phyloP scores from a whole-genome alignment of 169 alveolate genomes.

The Cryptosporidium felis region DNA sequence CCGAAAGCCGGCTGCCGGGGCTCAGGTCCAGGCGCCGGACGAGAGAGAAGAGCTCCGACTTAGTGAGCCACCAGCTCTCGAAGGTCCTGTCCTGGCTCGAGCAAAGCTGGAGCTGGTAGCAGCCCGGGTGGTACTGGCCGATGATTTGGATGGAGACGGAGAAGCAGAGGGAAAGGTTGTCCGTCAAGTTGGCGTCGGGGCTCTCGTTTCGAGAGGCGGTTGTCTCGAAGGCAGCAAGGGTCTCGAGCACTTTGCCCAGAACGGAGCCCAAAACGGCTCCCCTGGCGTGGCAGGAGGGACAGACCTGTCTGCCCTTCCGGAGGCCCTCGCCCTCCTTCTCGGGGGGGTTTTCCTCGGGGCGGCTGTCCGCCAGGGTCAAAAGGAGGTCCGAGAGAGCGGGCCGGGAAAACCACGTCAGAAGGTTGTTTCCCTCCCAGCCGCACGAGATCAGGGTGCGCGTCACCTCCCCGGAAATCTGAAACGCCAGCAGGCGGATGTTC shows the following conservation, averaged over 20 bases:
- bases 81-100: neutral
- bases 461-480: constrained; percentile 15
- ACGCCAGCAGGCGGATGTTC: constrained; percentile 15
- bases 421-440: constrained; percentile 15
- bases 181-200: neutral
- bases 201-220: neutral
- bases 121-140: constrained; percentile 25
- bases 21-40: too few relatives aligned
- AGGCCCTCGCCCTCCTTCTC: neutral
- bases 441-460: constrained; percentile 4
- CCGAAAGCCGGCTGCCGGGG: too few relatives aligned
- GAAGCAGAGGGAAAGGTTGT: constrained; percentile 33
- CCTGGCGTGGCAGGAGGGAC: constrained; percentile 6
- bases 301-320: neutral
- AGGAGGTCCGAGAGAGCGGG: constrained; percentile 48
- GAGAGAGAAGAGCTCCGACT: neutral
- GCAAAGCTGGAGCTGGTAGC: constrained; percentile 15
- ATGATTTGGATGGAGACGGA: constrained; percentile 2
- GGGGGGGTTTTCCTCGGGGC: neutral
- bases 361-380: neutral
- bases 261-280: constrained; percentile 15
- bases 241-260: neutral
- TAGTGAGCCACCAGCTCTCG: constrained; percentile 44
- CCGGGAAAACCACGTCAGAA: constrained; percentile 44
- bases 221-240: neutral